Evolutionary conservation across 176 grass and related monocot genomes (phyloP).

Genomic region (Eragrostis nindensis): DNA sequence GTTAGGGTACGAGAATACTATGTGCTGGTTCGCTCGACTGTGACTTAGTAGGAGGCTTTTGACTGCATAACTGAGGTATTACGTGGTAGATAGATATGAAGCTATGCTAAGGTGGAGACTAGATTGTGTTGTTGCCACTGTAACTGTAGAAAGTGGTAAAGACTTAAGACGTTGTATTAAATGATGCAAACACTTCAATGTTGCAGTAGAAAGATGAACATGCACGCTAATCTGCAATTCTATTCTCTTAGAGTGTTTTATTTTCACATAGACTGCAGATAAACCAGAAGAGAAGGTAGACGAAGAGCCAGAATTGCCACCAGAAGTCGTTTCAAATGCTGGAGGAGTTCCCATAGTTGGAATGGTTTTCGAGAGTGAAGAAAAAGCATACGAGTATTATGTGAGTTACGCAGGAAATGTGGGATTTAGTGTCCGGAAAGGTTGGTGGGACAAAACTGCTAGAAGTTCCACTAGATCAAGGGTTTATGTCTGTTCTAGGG

Average conservation of each 20-base stretch:
- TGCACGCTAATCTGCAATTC: conserved; percentile 21
- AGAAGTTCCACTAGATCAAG: conserved; percentile 74
- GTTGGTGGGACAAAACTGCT: conserved; percentile 80
- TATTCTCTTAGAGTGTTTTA: conserved; percentile 15
- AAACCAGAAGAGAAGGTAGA: conserved; percentile 62
- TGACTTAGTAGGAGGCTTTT: background rate
- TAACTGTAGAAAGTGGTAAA: background rate
- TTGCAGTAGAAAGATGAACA: background rate
- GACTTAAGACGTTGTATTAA: background rate
- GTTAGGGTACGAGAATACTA: background rate
- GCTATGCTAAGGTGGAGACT: background rate
- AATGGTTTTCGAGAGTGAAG: conserved; percentile 87
- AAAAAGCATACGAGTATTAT: conserved; percentile 88
- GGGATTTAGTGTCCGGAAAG: conserved; percentile 88
- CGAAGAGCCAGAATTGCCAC: conserved; percentile 70
- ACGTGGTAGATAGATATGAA: conserved; percentile 11
- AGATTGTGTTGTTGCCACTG: background rate
- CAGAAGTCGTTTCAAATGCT: conserved; percentile 66
- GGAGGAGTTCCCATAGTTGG: conserved; percentile 89
- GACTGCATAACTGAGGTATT: background rate
- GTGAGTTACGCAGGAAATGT: conserved; percentile 77
- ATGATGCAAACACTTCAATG: background rate
- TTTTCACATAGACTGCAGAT: conserved; percentile 54
- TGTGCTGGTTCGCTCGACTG: background rate
- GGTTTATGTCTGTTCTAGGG: conserved; percentile 87